These are phyloP conservation scores for Eucalyptus coolabah DNA, from an alignment of 345 rosid genomes.

Conservation along the genomic window DNA sequence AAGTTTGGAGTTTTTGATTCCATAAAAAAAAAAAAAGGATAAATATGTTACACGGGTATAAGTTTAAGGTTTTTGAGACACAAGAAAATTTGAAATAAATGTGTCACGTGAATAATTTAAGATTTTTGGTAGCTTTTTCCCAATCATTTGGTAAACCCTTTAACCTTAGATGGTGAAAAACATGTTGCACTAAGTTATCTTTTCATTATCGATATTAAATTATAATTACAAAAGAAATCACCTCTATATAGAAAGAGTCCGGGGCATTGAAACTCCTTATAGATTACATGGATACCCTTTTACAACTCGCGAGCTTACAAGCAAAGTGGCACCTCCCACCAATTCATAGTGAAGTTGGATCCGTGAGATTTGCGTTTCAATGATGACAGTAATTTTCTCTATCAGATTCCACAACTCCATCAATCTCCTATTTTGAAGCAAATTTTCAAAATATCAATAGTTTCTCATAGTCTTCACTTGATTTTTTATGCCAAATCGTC, in stretches of 20 bases:
- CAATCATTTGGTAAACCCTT: too few relatives aligned
- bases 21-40: too few relatives aligned
- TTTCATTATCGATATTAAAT: background rate
- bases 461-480: background rate
- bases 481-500: background rate
- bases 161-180: background rate
- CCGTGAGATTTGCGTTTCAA: background rate
- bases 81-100: too few relatives aligned
- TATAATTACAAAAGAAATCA: background rate
- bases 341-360: background rate
- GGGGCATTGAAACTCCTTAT: background rate
- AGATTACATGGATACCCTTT: background rate
- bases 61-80: too few relatives aligned
- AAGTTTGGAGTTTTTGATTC: too few relatives aligned
- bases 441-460: background rate
- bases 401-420: background rate
- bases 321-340: background rate
- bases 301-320: background rate
- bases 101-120: too few relatives aligned
- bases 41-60: too few relatives aligned
- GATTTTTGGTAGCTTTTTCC: too few relatives aligned
- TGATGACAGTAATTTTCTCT: background rate
- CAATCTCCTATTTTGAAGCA: background rate
- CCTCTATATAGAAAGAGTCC: background rate
- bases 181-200: background rate